These are phyloP conservation scores for Candida endomychidarum DNA, from an alignment of 805 yeast species.

Conservation along the genomic window DNA sequence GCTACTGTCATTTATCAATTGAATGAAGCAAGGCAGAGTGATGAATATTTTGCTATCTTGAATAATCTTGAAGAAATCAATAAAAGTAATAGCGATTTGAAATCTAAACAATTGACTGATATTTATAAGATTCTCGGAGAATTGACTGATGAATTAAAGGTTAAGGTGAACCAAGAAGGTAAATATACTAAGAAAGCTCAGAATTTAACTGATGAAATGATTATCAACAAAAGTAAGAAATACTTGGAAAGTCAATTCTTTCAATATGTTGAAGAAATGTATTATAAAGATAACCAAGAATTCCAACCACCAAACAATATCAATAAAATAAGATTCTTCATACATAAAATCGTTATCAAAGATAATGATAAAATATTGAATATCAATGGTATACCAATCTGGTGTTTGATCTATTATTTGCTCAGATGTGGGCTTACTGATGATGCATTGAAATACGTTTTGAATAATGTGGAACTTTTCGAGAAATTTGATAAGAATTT, in stretches of 20 bases:
- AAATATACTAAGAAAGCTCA: slow-evolving; percentile 27
- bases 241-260: slow-evolving; percentile 78
- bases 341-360: slow-evolving; percentile 35
- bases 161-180: slow-evolving; percentile 35
- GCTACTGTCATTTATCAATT: slow-evolving; percentile 70
- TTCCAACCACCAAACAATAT: slow-evolving; percentile 60
- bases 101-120: slow-evolving; percentile 70
- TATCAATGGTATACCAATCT: slow-evolving; percentile 85
- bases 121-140: slow-evolving; percentile 66
- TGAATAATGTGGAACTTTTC: slow-evolving; percentile 65
- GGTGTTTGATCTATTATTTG: slow-evolving; percentile 88
- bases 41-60: slow-evolving; percentile 54
- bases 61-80: slow-evolving; percentile 61
- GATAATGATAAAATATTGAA: slow-evolving; percentile 35
- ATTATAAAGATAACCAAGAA: slow-evolving; percentile 50
- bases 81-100: slow-evolving; percentile 56
- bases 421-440: slow-evolving; percentile 78
- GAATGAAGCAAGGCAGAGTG: slow-evolving; percentile 64
- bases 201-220: slow-evolving; percentile 38
- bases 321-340: slow-evolving; percentile 67
- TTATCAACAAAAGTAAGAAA: slow-evolving; percentile 54
- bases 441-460: slow-evolving; percentile 74
- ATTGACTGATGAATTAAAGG: slow-evolving; percentile 40
- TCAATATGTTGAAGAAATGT: slow-evolving; percentile 67
- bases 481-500: slow-evolving; percentile 84